Evolutionary conservation across 768 basidiomycete species (phyloP).

Genomic region (Tricholoma bakamatsutake): DNA sequence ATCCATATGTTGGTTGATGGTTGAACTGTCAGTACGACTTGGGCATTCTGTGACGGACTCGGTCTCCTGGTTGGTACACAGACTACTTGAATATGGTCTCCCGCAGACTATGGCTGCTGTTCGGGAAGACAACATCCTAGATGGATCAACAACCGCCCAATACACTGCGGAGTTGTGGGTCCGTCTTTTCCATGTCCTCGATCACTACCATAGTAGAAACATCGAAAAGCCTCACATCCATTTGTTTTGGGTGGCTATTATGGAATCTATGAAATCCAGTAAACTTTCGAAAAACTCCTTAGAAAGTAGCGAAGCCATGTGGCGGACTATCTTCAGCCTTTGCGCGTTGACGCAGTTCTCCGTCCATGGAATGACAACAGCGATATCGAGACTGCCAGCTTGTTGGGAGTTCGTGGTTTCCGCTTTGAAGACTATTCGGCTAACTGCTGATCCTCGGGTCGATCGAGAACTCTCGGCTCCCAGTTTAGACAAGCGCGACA

Average conservation of each 20-base stretch:
- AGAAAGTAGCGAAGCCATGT: constrained; percentile 59
- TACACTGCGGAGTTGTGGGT: constrained; percentile 69
- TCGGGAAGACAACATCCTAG: constrained; percentile 25
- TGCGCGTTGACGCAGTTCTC: constrained; percentile 81
- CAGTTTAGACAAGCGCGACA: constrained; percentile 51
- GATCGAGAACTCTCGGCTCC: constrained; percentile 33
- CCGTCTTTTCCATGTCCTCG: constrained; percentile 56
- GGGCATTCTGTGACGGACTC: constrained; percentile 24
- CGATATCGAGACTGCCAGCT: constrained; percentile 34
- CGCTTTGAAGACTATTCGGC: constrained; percentile 54
- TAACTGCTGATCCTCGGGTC: constrained; percentile 40
- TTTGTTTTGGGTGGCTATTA: constrained; percentile 43
- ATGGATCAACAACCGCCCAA: constrained; percentile 32
- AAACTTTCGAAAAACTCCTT: constrained; percentile 26
- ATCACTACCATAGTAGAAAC: constrained; percentile 14
- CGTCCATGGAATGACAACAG: constrained; percentile 32
- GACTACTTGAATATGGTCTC: constrained; percentile 51
- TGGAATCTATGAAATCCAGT: constrained; percentile 24
- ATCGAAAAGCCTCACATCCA: constrained; percentile 16
- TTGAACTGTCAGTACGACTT: constrained; percentile 48
- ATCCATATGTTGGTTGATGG: constrained; percentile 53
- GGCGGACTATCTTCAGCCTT: constrained; percentile 63
- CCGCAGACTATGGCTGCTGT: constrained; percentile 38
- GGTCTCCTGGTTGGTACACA: constrained; percentile 35
- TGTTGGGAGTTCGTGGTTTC: constrained; percentile 62